These are phyloP conservation scores for Suillus americanus DNA, from an alignment of 768 basidiomycete species.

Conservation along the genomic window DNA sequence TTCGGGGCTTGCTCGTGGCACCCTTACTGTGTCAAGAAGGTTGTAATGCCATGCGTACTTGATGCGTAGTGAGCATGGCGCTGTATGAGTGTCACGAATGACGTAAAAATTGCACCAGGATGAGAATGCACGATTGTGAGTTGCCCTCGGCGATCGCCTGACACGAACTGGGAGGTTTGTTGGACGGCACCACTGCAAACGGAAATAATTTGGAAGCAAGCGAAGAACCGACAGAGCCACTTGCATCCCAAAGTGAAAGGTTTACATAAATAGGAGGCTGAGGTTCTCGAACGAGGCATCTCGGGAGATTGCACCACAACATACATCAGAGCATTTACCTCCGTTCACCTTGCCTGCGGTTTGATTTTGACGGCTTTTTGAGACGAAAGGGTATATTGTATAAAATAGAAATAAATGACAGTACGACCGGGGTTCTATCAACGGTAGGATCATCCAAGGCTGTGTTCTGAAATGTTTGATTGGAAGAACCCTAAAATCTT, in stretches of 20 bases:
- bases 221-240: neutral
- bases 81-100: neutral
- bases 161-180: neutral
- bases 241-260: neutral
- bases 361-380: neutral
- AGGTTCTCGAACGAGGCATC: neutral
- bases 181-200: neutral
- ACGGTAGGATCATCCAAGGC: neutral
- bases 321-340: neutral
- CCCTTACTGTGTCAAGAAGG: neutral
- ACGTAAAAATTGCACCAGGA: neutral
- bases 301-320: neutral
- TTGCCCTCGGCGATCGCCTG: neutral
- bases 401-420: neutral
- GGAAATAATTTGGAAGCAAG: neutral
- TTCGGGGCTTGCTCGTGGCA: neutral
- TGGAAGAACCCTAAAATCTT: neutral
- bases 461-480: neutral
- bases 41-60: constrained; percentile 1
- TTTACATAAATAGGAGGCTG: neutral
- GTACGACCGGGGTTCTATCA: neutral
- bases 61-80: constrained; percentile 1
- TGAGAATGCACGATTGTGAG: neutral
- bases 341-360: neutral
- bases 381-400: neutral